phyloP scores from a whole-genome alignment of 2,329 filamentous ascomycete species.

The Fusarium brachygibbosum region DNA sequence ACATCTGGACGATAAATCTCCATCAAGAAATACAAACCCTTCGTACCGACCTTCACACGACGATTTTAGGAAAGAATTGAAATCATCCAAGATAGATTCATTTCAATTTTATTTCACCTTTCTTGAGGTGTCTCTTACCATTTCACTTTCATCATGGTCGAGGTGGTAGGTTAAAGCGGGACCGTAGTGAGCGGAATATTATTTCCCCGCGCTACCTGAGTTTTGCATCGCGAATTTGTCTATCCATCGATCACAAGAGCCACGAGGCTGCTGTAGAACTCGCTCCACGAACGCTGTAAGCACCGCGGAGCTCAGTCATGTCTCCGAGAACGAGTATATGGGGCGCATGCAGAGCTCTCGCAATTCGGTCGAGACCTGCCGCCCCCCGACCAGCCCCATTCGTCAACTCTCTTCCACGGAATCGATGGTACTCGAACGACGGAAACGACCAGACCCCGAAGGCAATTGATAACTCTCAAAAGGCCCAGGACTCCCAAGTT shows the following conservation, averaged over 20 bases:
- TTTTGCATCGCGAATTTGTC: slow-evolving; percentile 48
- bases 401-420: slow-evolving; percentile 38
- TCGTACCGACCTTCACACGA: not conserved
- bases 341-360: slow-evolving; percentile 54
- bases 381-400: slow-evolving; percentile 45
- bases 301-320: slow-evolving; percentile 52
- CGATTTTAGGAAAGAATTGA: not conserved
- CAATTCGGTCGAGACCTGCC: slow-evolving; percentile 49
- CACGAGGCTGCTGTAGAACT: slow-evolving; percentile 41
- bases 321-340: slow-evolving; percentile 53
- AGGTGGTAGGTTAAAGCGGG: slow-evolving; percentile 37
- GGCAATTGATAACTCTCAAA: slow-evolving; percentile 39
- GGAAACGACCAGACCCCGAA: slow-evolving; percentile 47
- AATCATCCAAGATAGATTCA: too few species aligned
- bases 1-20: not conserved
- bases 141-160: not conserved
- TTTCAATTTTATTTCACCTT: not conserved
- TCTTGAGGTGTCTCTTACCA: not conserved
- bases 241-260: slow-evolving; percentile 43
- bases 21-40: not conserved
- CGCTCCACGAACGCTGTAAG: slow-evolving; percentile 48
- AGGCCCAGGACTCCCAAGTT: slow-evolving; percentile 21
- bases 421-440: slow-evolving; percentile 54
- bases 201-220: slow-evolving; percentile 42
- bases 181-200: slow-evolving; percentile 33